Evolutionary conservation across 2,329 filamentous ascomycete species (phyloP).

Genomic region (Neofusicoccum laricinum): DNA sequence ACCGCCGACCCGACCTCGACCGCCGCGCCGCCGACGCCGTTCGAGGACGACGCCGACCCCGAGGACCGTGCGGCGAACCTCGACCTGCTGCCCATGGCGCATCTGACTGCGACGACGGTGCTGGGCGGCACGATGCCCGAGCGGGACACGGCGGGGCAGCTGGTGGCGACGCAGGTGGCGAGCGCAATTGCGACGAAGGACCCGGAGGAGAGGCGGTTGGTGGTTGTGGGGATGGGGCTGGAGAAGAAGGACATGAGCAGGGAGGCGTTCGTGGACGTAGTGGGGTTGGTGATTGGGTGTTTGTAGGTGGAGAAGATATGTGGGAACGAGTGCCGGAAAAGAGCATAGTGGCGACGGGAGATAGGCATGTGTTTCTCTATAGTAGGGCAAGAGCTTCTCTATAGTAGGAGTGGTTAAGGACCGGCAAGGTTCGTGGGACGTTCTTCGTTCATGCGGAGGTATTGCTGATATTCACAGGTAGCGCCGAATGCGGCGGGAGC

Average conservation of each 20-base stretch:
- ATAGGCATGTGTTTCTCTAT: neutral
- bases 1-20: conserved; percentile 60
- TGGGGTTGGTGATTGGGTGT: conserved; percentile 40
- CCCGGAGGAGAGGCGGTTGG: conserved; percentile 58
- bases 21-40: conserved; percentile 34
- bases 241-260: conserved; percentile 51
- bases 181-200: conserved; percentile 72
- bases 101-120: conserved; percentile 82
- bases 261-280: conserved; percentile 42
- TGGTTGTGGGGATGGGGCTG: conserved; percentile 59
- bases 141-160: conserved; percentile 79
- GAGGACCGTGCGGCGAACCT: conserved; percentile 52
- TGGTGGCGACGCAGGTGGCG: conserved; percentile 86
- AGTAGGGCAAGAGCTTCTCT: neutral
- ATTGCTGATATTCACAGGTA: neutral
- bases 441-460: neutral
- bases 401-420: neutral
- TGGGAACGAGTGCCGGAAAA: neutral
- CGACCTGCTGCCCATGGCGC: conserved; percentile 68
- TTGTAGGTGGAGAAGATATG: conserved; percentile 22
- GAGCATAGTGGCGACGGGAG: conserved; percentile 3
- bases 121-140: conserved; percentile 78
- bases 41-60: conserved; percentile 45
- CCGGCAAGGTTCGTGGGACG: neutral
- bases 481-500: neutral